Conservation (phyloP, 495 filamentous ascomycete species). For the Podospora bellae-mahoneyi region DNA sequence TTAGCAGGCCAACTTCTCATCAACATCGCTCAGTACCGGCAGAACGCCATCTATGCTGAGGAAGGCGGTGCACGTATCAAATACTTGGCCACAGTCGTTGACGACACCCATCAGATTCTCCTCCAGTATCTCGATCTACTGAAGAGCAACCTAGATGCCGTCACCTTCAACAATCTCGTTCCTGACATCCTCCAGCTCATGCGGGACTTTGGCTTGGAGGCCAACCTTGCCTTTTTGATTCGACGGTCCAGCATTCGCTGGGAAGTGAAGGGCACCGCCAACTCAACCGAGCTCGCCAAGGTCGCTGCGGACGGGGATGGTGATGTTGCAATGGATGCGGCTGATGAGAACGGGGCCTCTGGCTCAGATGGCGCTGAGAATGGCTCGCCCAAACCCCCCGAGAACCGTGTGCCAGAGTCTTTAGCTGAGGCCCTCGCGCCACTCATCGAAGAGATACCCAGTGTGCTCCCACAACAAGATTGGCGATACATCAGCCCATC, state of each 20-base stretch:
- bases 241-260: conserved; percentile 62
- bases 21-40: conserved; percentile 83
- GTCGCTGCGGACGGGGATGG: conserved; percentile 38
- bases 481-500: conserved; percentile 66
- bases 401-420: conserved; percentile 44
- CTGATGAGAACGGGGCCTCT: conserved; percentile 23
- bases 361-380: conserved; percentile 18
- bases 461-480: conserved; percentile 56
- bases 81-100: conserved; percentile 76
- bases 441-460: conserved; percentile 65
- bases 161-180: conserved; percentile 78
- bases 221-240: conserved; percentile 84
- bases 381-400: conserved; percentile 21
- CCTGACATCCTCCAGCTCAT: conserved; percentile 72
- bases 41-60: conserved; percentile 70
- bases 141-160: conserved; percentile 67
- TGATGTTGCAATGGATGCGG: conserved; percentile 38
- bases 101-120: conserved; percentile 82
- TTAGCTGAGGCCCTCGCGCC: conserved; percentile 73
- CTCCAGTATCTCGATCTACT: conserved; percentile 87
- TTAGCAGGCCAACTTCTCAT: conserved; percentile 78
- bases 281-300: conserved; percentile 28
- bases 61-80: conserved; percentile 72
- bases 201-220: conserved; percentile 74
- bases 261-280: conserved; percentile 34